Percentiles rank a stretch among this genome's conserved stretches.
These are phyloP conservation scores for Candida montana DNA, from an alignment of 805 yeast species.

Conservation along the genomic window DNA sequence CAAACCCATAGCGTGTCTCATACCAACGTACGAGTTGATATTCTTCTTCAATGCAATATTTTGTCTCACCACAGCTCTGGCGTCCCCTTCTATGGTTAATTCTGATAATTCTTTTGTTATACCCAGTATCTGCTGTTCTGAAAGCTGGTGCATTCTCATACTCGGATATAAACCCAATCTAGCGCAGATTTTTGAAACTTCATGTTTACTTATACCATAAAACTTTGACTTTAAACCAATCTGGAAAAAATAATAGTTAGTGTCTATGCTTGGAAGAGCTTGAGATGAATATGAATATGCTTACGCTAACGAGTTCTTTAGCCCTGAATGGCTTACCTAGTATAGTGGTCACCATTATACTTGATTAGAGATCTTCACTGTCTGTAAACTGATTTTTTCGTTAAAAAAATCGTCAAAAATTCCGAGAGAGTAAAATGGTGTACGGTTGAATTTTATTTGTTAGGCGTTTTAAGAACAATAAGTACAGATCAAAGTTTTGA, in stretches of 20 bases:
- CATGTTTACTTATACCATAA: conserved; percentile 77
- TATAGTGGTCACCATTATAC: conserved; percentile 23
- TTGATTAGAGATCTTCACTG: not conserved
- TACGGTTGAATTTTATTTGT: no score
- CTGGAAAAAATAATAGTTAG: conserved; percentile 6
- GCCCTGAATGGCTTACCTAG: conserved; percentile 27
- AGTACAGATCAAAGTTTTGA: no score
- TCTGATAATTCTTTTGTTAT: conserved; percentile 83
- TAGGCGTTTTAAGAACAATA: no score
- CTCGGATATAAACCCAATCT: conserved; percentile 86
- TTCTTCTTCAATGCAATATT: conserved; percentile 75
- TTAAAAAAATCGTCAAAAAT: no score
- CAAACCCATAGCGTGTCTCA: conserved; percentile 78
- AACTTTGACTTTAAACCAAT: conserved; percentile 74
- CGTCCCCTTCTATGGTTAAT: conserved; percentile 76
- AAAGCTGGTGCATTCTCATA: conserved; percentile 90
- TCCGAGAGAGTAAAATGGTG: no score
- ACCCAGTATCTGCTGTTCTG: conserved; percentile 81
- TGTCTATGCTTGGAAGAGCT: not conserved
- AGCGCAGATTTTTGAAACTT: conserved; percentile 75
- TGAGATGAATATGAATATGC: not conserved
- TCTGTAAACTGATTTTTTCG: not conserved
- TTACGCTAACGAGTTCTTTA: conserved; percentile 22
- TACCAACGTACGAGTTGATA: conserved; percentile 83
- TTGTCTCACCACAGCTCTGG: conserved; percentile 65